Base-by-base conservation (phyloP, 345 rosid genomes). In the Aquilaria yunnanensis region DNA sequence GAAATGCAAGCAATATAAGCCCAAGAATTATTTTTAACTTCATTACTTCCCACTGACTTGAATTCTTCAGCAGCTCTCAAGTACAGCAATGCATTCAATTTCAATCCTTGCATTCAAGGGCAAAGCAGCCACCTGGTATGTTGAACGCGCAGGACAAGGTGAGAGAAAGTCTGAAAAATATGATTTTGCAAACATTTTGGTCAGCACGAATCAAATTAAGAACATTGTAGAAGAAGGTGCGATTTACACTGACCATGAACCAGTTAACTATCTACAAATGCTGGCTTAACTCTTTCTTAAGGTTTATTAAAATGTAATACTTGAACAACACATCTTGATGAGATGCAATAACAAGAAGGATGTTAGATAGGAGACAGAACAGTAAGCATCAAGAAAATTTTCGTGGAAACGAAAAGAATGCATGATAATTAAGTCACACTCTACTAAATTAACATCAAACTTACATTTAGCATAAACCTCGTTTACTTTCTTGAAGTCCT, bases 391-490 rank as follows among this genome's bases (percentile, higher is more conserved):
- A 23, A 1, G 59, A 56, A 56, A 57, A 57, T 13, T 5, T 54
- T 14, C 34, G 32, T 41, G 59, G 43, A 33, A 54, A 54, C 14
- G 29, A 60, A 14, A 37, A 45, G 32, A 1, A 46, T 45, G 2
- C 43, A 0, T 37, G 43, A 9, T 37, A 37, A 37, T 37, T 3
- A 37, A 37, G 5, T 9, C 8, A 37, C 43, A 37, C 6, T 32
- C 43, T 52, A 41, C 54, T 51, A 16, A 14, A 53, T 33, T 53
- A 3, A 11, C 47, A 59, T 7, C 9, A 3, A 65, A 84, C 97
- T 87, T 75, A 92, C 98, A 92, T 82, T 84, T 92, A 2, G 85
- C 97, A 70, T 92, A 89, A 31, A 95, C 85, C 75, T 89, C 99
- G 37, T 95, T 89, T 60, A 89, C 98, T 84, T 78, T 91, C 78